Conservation (phyloP, 345 rosid genomes). For the Gossypioides kirkii region DNA sequence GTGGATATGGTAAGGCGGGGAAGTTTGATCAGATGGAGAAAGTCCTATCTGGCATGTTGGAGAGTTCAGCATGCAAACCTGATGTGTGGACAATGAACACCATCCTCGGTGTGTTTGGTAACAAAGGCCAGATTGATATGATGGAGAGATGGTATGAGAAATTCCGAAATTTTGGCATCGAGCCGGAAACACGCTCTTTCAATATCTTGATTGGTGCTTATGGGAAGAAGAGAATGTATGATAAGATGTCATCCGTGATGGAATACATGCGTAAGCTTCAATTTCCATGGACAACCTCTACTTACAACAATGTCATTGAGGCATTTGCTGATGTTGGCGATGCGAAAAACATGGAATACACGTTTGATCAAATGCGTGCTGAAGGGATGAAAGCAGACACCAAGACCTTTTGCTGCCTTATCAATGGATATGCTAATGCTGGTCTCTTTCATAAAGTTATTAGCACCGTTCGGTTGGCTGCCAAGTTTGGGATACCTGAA, state of each 20-base stretch:
- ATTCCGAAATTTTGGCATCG: constrained; percentile 68
- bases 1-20: constrained; percentile 77
- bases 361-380: constrained; percentile 78
- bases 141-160: constrained; percentile 97
- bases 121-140: constrained; percentile 70
- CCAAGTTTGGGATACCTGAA: constrained; percentile 72
- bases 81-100: constrained; percentile 95
- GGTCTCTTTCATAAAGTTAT: constrained; percentile 81
- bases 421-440: constrained; percentile 74
- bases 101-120: constrained; percentile 76
- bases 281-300: constrained; percentile 86
- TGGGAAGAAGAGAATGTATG: constrained; percentile 82
- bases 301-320: constrained; percentile 85
- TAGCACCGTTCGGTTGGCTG: constrained; percentile 59
- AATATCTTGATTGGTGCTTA: constrained; percentile 85
- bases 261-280: constrained; percentile 87
- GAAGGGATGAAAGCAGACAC: constrained; percentile 85
- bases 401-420: constrained; percentile 80
- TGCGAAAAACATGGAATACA: constrained; percentile 77
- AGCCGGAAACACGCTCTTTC: constrained; percentile 82
- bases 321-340: constrained; percentile 89
- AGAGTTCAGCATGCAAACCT: constrained; percentile 55
- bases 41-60: constrained; percentile 69
- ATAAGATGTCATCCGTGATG: constrained; percentile 94
- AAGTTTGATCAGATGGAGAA: constrained; percentile 82